These are phyloP conservation scores for Cicer arietinum DNA, from an alignment of 306 rosid species.

Conservation along the genomic window DNA sequence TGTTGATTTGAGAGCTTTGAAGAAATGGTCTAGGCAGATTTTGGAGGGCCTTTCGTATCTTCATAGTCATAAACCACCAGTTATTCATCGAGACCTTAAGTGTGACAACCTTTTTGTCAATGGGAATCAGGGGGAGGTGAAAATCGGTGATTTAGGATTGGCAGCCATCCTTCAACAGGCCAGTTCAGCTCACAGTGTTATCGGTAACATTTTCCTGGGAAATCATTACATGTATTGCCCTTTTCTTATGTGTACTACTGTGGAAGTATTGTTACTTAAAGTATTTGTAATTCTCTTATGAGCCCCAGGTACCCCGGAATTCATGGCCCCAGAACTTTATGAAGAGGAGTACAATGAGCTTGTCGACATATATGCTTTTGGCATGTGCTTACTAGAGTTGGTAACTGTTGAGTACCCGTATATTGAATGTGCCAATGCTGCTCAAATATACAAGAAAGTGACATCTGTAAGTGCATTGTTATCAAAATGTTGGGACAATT, in stretches of 20 bases:
- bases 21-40: slow-evolving; percentile 99
- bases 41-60: slow-evolving; percentile 95
- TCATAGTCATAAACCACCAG: slow-evolving; percentile 91
- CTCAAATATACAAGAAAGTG: slow-evolving; percentile 99
- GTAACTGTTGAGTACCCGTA: slow-evolving; percentile 95
- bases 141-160: slow-evolving; percentile 95
- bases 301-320: slow-evolving; percentile 87
- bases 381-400: slow-evolving; percentile 96
- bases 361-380: slow-evolving; percentile 96
- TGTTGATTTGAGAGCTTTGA: slow-evolving; percentile 95
- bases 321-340: slow-evolving; percentile 98
- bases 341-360: slow-evolving; percentile 98
- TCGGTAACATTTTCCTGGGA: slow-evolving; percentile 63
- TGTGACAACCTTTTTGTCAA: slow-evolving; percentile 97
- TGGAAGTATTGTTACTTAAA: slow-evolving; percentile 34
- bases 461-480: slow-evolving; percentile 71
- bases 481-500: slow-evolving; percentile 34
- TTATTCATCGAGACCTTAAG: slow-evolving; percentile 96
- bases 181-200: slow-evolving; percentile 90
- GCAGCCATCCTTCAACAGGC: slow-evolving; percentile 96
- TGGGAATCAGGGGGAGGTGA: slow-evolving; percentile 99
- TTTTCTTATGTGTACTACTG: slow-evolving; percentile 8
- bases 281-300: slow-evolving; percentile 34
- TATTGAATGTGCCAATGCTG: slow-evolving; percentile 91
- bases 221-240: slow-evolving; percentile 26